These are phyloP conservation scores for Drosera spatulata DNA, from an alignment of 179 eudicot species.

Conservation along the genomic window DNA sequence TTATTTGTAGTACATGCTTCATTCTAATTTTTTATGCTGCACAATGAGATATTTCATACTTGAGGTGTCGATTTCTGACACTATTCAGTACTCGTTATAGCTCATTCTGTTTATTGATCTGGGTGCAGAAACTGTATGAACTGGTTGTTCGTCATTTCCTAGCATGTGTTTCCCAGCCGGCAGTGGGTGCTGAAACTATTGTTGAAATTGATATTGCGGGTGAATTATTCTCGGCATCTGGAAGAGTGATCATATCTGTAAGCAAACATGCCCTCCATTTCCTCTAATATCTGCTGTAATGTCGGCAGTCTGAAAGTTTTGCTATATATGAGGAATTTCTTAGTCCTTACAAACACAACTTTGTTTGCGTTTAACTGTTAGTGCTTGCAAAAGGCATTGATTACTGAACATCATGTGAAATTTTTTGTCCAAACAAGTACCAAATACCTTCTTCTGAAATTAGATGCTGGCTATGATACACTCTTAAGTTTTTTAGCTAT, in stretches of 20 bases:
- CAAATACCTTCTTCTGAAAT: no score
- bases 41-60: no score
- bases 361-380: no score
- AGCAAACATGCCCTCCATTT: constrained; percentile 18
- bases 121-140: constrained; percentile 72
- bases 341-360: no score
- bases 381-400: no score
- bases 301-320: no score
- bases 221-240: constrained; percentile 75
- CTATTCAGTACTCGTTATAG: neutral
- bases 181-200: constrained; percentile 91
- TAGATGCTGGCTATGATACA: neutral
- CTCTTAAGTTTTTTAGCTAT: neutral
- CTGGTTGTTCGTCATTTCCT: constrained; percentile 95
- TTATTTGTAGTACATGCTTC: neutral
- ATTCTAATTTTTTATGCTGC: neutral
- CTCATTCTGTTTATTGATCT: constrained; percentile 1
- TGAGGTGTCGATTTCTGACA: no score
- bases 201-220: constrained; percentile 92
- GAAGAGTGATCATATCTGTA: constrained; percentile 78
- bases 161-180: constrained; percentile 98
- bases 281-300: neutral
- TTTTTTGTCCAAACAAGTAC: no score
- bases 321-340: no score
- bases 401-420: no score